A percentile compares a stretch with the other conserved stretches of the same genome.
These are phyloP conservation scores for Monilinia laxa DNA, from an alignment of 2,329 filamentous ascomycete genomes.

Conservation along the genomic window DNA sequence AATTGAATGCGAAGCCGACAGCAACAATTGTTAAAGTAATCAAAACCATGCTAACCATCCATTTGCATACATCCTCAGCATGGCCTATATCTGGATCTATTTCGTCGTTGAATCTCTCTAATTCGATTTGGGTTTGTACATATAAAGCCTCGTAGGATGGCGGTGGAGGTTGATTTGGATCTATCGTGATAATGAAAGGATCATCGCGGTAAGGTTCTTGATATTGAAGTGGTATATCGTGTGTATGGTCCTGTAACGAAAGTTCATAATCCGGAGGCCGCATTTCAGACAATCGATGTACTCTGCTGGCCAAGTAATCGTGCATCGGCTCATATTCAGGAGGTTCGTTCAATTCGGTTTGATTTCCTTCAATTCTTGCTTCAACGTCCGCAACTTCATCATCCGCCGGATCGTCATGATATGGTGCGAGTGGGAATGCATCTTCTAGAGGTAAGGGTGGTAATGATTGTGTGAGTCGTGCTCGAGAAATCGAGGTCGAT, in stretches of 20 bases:
- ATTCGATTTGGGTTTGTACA: slow-evolving; percentile 28
- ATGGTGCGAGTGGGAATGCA: slow-evolving; percentile 26
- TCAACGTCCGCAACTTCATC: slow-evolving; percentile 23
- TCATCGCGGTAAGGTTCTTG: slow-evolving; percentile 37
- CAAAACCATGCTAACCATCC: slow-evolving; percentile 38
- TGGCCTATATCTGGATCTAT: slow-evolving; percentile 30
- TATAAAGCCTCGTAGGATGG: slow-evolving; percentile 35
- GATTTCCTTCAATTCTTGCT: slow-evolving; percentile 5
- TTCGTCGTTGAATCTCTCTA: slow-evolving; percentile 29
- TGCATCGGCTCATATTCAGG: slow-evolving; percentile 38
- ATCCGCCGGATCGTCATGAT: slow-evolving; percentile 34
- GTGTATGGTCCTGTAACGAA: slow-evolving; percentile 6
- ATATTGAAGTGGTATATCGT: slow-evolving; percentile 20
- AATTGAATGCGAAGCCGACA: slow-evolving; percentile 38
- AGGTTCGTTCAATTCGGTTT: slow-evolving; percentile 24
- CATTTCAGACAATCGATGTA: slow-evolving; percentile 24
- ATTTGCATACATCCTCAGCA: slow-evolving; percentile 36
- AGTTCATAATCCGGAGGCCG: slow-evolving; percentile 11
- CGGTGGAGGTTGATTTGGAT: slow-evolving; percentile 30
- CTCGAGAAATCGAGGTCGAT: slow-evolving; percentile 28
- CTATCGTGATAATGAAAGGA: slow-evolving; percentile 35
- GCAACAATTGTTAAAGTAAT: slow-evolving; percentile 34
- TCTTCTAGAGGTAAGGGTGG: slow-evolving; percentile 31
- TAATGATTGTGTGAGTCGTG: slow-evolving; percentile 32
- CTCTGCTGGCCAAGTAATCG: slow-evolving; percentile 34